Base-by-base conservation (phyloP, 805 yeast genomes). In the Saccharomyces paradoxus region DNA sequence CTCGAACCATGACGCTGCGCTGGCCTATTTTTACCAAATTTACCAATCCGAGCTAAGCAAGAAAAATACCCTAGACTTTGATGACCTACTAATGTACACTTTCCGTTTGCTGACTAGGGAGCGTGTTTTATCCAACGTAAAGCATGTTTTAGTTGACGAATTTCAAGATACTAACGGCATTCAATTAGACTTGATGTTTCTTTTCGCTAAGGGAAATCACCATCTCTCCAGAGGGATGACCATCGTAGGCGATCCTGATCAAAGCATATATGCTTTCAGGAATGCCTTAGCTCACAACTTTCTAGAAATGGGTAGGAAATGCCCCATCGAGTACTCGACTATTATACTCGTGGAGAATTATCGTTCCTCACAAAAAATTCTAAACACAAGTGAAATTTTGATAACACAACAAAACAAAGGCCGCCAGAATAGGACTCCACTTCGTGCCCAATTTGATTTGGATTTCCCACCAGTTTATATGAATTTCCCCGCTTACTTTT, bases 201-300 rank as follows among this genome's bases (percentile, higher is more conserved):
- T 74, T 4, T 70, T 86, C 31, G 76, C 84, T 0, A 63, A 65
- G 12, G 74, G 73, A 55, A 73, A 78, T 44, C 62, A 68, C 2
- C 67, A 70, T 21, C 52, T 64, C 21, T 75, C 74, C 41, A 66
- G 81, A 56, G 84, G 84, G 55, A 78, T 92, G 8, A 88, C 97
- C 0, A 84, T 90, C 1, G 97, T 92, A 1, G 99, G 99, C 0
- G 99, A 92, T 65, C 96, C 97, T 0, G 97, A 94, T 68, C 99
- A 92, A 69, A 85, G 96, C 64, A 92, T 92, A 24, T 92, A 94
- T 67, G 89, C 86, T 0, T 92, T 92, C 61, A 74, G 98, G 56
- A 83, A 85, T 62, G 97, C 97, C 0, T 82, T 82, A 37, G 75
- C 85, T 0, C 71, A 74, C 17, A 90, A 87, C 62, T 88, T 91